Evolutionary conservation across 208 protist genomes (phyloP).

Genomic region (Willaertia magna): DNA sequence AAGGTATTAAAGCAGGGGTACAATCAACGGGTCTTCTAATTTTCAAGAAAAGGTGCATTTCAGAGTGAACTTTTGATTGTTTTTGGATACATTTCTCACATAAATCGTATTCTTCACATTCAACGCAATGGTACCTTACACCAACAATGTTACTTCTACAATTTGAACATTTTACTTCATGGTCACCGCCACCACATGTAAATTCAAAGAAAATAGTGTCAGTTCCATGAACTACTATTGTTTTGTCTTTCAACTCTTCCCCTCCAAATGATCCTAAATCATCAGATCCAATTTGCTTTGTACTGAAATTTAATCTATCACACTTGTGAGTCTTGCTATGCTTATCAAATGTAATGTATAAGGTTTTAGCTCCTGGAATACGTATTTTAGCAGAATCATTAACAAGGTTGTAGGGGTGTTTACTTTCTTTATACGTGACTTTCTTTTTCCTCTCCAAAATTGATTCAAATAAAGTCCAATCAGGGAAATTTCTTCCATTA

Average conservation of each 20-base stretch:
- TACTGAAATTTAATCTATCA: neutral
- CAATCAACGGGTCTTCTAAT: conserved; percentile 16
- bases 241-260: conserved; percentile 13
- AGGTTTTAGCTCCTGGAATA: conserved; percentile 9
- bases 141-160: neutral
- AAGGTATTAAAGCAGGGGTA: conserved; percentile 4
- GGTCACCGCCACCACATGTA: neutral
- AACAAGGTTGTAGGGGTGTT: conserved; percentile 12
- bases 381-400: neutral
- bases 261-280: conserved; percentile 10
- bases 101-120: conserved; percentile 16
- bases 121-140: conserved; percentile 1
- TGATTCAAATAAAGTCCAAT: conserved; percentile 3
- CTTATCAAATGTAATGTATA: conserved; percentile 17
- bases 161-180: neutral
- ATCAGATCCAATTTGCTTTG: neutral
- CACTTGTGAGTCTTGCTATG: conserved; percentile 7
- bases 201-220: conserved; percentile 3
- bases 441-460: conserved; percentile 4
- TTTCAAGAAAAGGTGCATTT: conserved; percentile 12
- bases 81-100: conserved; percentile 11
- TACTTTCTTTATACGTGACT: neutral
- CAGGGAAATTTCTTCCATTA: neutral
- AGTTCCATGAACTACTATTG: neutral
- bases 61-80: neutral